phyloP scores from a whole-genome alignment of 202 grass and related monocot species.

The Panicum hallii region DNA sequence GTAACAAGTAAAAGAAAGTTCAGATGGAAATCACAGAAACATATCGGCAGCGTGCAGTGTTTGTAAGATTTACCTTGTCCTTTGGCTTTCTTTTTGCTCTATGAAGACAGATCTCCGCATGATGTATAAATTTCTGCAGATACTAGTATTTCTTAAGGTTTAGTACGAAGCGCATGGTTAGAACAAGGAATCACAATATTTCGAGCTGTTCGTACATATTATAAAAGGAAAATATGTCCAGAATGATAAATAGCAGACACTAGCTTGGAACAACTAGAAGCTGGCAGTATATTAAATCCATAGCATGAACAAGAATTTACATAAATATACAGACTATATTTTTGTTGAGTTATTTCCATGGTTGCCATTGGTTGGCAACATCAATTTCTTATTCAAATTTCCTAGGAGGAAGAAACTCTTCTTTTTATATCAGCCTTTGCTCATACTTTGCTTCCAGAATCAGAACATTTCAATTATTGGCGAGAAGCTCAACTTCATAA shows the following conservation, averaged over 20 bases:
- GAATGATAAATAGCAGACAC: not conserved
- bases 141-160: not conserved
- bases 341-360: not conserved
- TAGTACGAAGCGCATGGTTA: constrained; percentile 18
- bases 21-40: constrained; percentile 30
- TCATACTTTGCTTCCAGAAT: not conserved
- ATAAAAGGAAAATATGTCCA: constrained; percentile 6
- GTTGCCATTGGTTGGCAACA: constrained; percentile 8
- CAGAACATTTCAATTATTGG: not conserved
- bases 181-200: constrained; percentile 17
- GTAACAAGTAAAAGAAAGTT: constrained; percentile 31
- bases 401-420: not conserved
- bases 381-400: constrained; percentile 16
- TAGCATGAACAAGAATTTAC: not conserved
- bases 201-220: not conserved
- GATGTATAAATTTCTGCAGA: constrained; percentile 1
- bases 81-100: constrained; percentile 17
- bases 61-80: constrained; percentile 10
- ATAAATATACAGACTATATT: not conserved
- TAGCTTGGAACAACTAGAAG: not conserved
- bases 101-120: constrained; percentile 10
- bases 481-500: constrained; percentile 28
- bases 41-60: constrained; percentile 14
- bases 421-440: constrained; percentile 18
- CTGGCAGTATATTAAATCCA: constrained; percentile 25